Conservation (phyloP, 805 yeast genomes). For the Starmerella scarabaei region DNA sequence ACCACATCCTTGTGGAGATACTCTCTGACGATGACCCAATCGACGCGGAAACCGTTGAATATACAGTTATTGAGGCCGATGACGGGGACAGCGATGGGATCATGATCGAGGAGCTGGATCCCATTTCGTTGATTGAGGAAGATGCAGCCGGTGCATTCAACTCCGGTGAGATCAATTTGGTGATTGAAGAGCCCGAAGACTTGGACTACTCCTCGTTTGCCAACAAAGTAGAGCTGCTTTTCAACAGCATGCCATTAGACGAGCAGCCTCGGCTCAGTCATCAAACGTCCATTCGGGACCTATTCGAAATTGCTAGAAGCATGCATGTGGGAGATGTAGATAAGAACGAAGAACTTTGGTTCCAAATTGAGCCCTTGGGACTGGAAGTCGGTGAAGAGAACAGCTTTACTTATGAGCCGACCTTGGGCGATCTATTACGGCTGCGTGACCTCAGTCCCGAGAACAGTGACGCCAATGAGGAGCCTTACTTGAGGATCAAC, state of each 20-base stretch:
- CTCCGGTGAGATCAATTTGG: background rate
- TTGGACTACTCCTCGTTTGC: background rate
- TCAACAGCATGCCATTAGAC: background rate
- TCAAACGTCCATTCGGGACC: background rate
- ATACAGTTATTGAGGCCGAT: background rate
- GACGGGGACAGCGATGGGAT: background rate
- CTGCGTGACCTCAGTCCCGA: background rate
- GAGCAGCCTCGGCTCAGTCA: background rate
- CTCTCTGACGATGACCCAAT: background rate
- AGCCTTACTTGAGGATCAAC: background rate
- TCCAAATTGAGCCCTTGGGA: slow-evolving; percentile 18
- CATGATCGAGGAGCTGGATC: background rate
- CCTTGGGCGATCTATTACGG: slow-evolving; percentile 19
- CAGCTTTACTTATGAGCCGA: slow-evolving; percentile 20
- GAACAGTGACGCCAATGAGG: background rate
- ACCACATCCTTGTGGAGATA: background rate
- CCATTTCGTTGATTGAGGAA: background rate
- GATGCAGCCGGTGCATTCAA: background rate
- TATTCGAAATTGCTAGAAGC: background rate
- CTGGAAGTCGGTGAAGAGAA: slow-evolving; percentile 23
- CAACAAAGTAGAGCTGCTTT: background rate
- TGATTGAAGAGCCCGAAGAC: background rate
- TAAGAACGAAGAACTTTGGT: slow-evolving; percentile 4
- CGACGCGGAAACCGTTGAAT: background rate
- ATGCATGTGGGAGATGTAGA: background rate